A percentile compares a stretch with the other conserved stretches of the same genome.
Evolutionary conservation across 495 filamentous ascomycete genomes (phyloP).

Genomic region (Alectoria sarmentosa): DNA sequence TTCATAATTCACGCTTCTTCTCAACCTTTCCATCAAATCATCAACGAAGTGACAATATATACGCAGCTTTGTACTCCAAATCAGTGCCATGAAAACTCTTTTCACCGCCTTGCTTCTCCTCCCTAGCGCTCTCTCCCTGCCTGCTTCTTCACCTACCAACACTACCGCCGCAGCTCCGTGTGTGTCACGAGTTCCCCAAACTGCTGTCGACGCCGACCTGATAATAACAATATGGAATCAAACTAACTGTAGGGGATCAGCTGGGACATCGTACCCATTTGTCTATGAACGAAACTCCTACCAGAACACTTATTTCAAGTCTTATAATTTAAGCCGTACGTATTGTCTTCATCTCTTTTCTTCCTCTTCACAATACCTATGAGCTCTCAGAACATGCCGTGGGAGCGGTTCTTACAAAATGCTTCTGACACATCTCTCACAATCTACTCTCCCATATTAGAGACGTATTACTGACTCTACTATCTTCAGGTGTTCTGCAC

Average conservation of each 20-base stretch:
- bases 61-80: neutral
- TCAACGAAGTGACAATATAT: neutral
- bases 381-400: neutral
- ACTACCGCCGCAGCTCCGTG: conserved; percentile 1
- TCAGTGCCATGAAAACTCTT: neutral
- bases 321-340: neutral
- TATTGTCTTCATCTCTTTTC: neutral
- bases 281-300: neutral
- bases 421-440: neutral
- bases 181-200: neutral
- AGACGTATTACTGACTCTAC: neutral
- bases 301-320: neutral
- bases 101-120: neutral
- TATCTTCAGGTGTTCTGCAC: neutral
- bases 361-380: neutral
- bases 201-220: neutral
- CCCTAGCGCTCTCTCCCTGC: too few relatives aligned
- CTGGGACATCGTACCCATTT: neutral
- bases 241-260: neutral
- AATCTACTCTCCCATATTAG: neutral
- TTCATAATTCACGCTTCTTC: neutral
- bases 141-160: conserved; percentile 1
- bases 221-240: neutral
- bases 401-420: neutral
- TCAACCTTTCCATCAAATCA: neutral